phyloP scores from a whole-genome alignment of 176 grass and related monocot genomes.

The Ensete glaucum region DNA sequence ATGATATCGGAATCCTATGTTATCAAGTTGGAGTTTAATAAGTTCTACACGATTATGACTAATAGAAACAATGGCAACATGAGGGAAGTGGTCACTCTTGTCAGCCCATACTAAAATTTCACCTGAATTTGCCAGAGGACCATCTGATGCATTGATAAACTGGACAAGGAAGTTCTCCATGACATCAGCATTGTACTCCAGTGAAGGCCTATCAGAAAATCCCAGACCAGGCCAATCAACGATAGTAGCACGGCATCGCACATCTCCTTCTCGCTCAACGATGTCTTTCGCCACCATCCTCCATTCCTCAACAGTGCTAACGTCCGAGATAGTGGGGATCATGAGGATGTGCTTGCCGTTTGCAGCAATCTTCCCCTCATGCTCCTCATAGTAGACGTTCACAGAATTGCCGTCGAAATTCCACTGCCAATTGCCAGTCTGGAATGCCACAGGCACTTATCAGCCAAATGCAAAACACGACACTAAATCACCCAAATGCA shows the following conservation, averaged over 20 bases:
- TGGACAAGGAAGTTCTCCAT: conserved; percentile 88
- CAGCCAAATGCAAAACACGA: conserved; percentile 17
- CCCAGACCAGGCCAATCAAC: conserved; percentile 96
- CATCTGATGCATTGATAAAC: conserved; percentile 60
- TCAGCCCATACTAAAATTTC: conserved; percentile 7
- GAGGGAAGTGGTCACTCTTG: too few species aligned
- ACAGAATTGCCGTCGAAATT: conserved; percentile 53
- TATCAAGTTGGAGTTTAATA: too few species aligned
- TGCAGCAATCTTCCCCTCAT: conserved; percentile 30
- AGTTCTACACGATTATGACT: too few species aligned
- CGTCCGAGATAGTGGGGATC: conserved; percentile 95
- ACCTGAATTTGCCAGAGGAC: conserved; percentile 71
- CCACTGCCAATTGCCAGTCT: conserved; percentile 91
- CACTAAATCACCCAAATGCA: not conserved
- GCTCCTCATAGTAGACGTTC: conserved; percentile 73
- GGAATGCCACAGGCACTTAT: conserved; percentile 22
- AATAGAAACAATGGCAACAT: too few species aligned
- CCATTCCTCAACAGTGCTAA: conserved; percentile 92
- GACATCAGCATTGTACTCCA: conserved; percentile 83
- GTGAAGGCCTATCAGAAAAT: conserved; percentile 83
- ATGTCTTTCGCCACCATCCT: conserved; percentile 69
- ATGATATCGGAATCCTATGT: too few species aligned
- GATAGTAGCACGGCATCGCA: conserved; percentile 67
- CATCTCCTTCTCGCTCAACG: conserved; percentile 50
- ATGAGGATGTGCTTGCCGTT: conserved; percentile 79